Evolutionary conservation across 441 rosid genomes (phyloP).

Genomic region (Theobroma grandiflorum): DNA sequence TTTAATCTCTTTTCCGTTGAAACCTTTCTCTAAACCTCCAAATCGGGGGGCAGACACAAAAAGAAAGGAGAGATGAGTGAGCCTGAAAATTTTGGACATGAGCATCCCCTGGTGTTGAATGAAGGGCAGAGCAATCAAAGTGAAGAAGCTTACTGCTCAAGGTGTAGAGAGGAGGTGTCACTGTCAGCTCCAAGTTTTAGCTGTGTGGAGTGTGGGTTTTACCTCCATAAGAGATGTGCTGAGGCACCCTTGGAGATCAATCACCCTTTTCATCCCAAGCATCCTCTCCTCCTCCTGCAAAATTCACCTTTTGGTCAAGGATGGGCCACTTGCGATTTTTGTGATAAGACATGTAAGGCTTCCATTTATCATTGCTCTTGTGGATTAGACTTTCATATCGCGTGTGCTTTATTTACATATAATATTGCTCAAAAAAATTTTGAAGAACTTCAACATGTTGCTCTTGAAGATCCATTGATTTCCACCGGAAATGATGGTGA

Average conservation of each 20-base stretch:
- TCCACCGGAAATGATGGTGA: neutral
- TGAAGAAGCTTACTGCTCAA: neutral
- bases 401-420: neutral
- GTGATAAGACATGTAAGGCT: neutral
- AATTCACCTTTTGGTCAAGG: neutral
- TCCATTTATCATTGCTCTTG: neutral
- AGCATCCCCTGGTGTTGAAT: neutral
- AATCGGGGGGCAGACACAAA: no score
- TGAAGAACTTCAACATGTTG: neutral
- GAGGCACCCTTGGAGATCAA: conserved; percentile 29
- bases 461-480: neutral
- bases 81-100: neutral
- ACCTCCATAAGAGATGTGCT: conserved; percentile 29
- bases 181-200: neutral
- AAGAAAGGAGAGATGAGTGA: neutral
- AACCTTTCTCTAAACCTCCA: no score
- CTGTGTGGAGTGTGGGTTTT: conserved; percentile 18
- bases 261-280: conserved; percentile 31
- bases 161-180: neutral
- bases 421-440: neutral
- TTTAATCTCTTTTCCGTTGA: no score
- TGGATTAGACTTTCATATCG: neutral
- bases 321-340: neutral
- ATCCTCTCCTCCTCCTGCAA: neutral
- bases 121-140: neutral